Base-by-base conservation (phyloP, 257 asterid genomes). In the Fraxinus cuspidata region DNA sequence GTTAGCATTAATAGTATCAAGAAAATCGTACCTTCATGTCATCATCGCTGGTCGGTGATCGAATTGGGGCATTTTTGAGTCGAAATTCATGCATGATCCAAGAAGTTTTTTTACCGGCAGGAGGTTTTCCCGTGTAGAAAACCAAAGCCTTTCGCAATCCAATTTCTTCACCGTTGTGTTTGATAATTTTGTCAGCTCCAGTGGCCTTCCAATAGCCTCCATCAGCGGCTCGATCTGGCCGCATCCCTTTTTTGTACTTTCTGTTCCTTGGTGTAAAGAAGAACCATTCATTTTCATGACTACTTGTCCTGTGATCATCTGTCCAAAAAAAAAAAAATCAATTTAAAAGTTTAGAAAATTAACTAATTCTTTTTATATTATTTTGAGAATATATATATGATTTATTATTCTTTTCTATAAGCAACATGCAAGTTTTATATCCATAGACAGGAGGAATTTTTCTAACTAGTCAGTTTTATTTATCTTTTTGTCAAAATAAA, bases 31-130 rank as follows among this genome's bases (percentile, higher is more conserved):
- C 51, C 51, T 12, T 42, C 18, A 11, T 42, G 51, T 47, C 56
- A 15, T 47, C 7, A 0, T 15, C n/a, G 0, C 56, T 47, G 7
- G n/a, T 47, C 19, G 7, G n/a, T 4, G 6, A 15, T 3, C n/a
- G 56, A 15, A 47, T 0, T 3, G 56, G 56, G 56, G 56, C 56
- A 47, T 53, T n/a, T 53, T 53, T 53, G n/a, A 81, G 79, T 29
- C 81, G 38, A 56, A 51, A 81, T 18, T 81, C 85, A 19, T 81
- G 82, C 82, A 81, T 81, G 9, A 77, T 77, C 85, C 85, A 81
- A 2, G 42, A 72, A 1, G 79, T 77, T 31, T 81, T 81, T 0
- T 27, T 12, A 10, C 78, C 81, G 4, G 35, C 38, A 8, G 78
- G 81, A n/a, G 82, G 72, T 51, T 49, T 81, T 12, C 82, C 85